These are phyloP conservation scores for Sphaerostilbella broomeana DNA, from an alignment of 2,329 filamentous ascomycete genomes.

Conservation along the genomic window DNA sequence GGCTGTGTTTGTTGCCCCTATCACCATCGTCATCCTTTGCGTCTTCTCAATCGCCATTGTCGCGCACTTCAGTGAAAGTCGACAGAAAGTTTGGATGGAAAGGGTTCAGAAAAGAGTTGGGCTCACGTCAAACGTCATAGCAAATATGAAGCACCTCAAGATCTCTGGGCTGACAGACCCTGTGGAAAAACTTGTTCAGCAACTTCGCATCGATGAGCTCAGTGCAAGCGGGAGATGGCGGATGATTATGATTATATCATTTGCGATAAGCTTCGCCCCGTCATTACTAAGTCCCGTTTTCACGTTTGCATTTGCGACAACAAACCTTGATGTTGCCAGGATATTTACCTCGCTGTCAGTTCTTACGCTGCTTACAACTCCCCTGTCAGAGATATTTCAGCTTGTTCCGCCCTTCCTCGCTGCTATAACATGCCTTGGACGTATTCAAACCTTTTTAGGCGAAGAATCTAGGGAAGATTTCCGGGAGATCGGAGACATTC, in stretches of 20 bases:
- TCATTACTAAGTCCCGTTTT: conserved; percentile 28
- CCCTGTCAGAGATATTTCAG: conserved; percentile 28
- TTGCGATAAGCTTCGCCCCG: conserved; percentile 28
- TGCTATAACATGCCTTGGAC: conserved; percentile 26
- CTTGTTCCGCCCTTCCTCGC: conserved; percentile 26
- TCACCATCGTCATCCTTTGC: conserved; percentile 34
- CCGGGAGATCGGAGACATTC: conserved; percentile 7
- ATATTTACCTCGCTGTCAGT: conserved; percentile 31
- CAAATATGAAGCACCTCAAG: conserved; percentile 28
- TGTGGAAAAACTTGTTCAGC: conserved; percentile 24
- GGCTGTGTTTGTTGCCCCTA: conserved; percentile 39
- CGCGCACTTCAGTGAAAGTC: conserved; percentile 9
- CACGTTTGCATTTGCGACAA: conserved; percentile 26
- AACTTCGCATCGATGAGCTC: conserved; percentile 25
- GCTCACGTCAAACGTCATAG: conserved; percentile 25
- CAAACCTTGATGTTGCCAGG: conserved; percentile 20
- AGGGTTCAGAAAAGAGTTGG: conserved; percentile 30
- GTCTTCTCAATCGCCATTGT: conserved; percentile 13
- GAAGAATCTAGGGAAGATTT: conserved; percentile 20
- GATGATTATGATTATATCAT: conserved; percentile 18
- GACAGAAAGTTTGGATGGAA: conserved; percentile 31
- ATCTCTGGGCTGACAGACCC: conserved; percentile 24
- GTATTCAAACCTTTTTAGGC: conserved; percentile 34
- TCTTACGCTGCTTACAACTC: conserved; percentile 28
- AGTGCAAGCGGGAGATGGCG: conserved; percentile 22